Evolutionary conservation across 1,284 basidiomycete species (phyloP), one percentile per base, ranked within the genome.

Genomic region (Ustilago sp.): DNA sequence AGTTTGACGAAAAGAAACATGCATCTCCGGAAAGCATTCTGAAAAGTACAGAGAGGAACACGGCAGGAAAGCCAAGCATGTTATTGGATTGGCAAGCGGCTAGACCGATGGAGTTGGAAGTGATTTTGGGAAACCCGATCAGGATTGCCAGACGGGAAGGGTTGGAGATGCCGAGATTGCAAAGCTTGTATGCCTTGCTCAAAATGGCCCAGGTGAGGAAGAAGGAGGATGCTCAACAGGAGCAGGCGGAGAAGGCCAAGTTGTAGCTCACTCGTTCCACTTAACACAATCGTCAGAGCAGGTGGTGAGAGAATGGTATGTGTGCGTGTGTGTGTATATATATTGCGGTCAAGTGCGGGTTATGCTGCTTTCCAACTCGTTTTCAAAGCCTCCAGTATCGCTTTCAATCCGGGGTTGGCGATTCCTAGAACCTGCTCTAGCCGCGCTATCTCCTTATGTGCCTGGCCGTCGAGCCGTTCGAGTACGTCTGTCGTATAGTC

Each of bases 141-240:
- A 71, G 84, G 8, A 83, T 87, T 35, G 87, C 87, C 2, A 69
- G 80, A 47, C 72, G 80, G 32, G 80, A 86, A 48, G 86, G 86
- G 0, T 72, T 86, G 13, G 83, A 85, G 19, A 87, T 88, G 85
- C 85, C 86, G 1, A 68, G 87, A 13, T 78, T 88, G 34, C 86
- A 88, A 63, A 80, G 77, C 17, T 84, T 88, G 81, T 88, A 88
- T 78, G 87, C 87, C 9, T 77, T 88, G 31, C 77, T 88, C 12
- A 86, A 84, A 59, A 86, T 85, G 82, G 86, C 86, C 4, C 86
- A 87, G 67, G 55, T 62, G 57, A 53, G 83, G 68, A 61, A 69
- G 52, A 43, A 61, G 17, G 71, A 83, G 55, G 75, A 76, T 34
- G 56, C 47, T 4, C 9, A 60, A 39, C 9, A 63, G 35, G 32